Percentiles rank a stretch among this genome's conserved stretches.
phyloP scores from a whole-genome alignment of 441 rosid species.

The Corymbia calophylla region DNA sequence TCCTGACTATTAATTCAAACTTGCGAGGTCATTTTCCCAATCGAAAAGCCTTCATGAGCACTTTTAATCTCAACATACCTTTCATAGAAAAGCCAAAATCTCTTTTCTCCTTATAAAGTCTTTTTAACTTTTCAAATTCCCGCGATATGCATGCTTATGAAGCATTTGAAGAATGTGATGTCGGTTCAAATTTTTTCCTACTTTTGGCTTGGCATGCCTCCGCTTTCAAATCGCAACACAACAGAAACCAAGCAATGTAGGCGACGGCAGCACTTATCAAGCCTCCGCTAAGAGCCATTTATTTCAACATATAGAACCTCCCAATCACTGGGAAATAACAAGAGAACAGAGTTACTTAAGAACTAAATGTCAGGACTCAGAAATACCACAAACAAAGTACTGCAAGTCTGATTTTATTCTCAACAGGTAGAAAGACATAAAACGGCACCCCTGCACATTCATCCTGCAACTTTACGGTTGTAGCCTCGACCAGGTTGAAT shows the following conservation, averaged over 20 bases:
- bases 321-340: background rate
- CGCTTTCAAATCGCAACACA: background rate
- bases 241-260: background rate
- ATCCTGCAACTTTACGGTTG: background rate
- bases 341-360: background rate
- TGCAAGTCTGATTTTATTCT: background rate
- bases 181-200: background rate
- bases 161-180: background rate
- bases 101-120: background rate
- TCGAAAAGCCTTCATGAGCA: background rate
- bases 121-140: background rate
- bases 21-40: background rate
- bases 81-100: background rate
- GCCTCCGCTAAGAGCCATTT: background rate
- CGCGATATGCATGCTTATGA: background rate
- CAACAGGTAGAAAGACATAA: background rate
- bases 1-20: background rate
- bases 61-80: background rate
- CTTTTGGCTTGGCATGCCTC: background rate
- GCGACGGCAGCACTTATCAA: background rate
- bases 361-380: background rate
- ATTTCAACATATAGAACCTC: background rate
- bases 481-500: background rate
- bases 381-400: background rate
- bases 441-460: background rate